Conservation (phyloP, 768 basidiomycete species). For the Rhodotorula toruloides region DNA sequence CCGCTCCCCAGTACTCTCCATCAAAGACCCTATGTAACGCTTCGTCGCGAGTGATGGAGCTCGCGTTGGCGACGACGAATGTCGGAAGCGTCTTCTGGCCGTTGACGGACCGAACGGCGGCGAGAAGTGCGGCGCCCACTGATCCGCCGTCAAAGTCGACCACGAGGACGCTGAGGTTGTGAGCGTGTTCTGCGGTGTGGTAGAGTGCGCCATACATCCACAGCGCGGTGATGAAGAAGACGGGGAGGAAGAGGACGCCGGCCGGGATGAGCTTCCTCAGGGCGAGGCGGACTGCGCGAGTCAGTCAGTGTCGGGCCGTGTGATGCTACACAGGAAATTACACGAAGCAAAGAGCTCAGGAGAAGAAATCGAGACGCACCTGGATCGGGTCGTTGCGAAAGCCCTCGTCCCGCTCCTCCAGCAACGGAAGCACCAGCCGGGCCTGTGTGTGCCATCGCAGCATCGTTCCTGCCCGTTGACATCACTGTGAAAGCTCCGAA, state of each 20-base stretch:
- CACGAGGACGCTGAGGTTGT: conserved; percentile 7
- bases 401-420: no score
- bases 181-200: background rate
- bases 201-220: conserved; percentile 10
- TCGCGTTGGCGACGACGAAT: background rate
- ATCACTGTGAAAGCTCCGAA: no score
- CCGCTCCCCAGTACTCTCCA: conserved; percentile 14
- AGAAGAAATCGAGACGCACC: no score
- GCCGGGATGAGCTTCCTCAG: background rate
- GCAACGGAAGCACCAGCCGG: no score
- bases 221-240: background rate
- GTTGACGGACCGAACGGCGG: background rate
- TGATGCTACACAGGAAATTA: no score
- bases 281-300: background rate
- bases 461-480: no score
- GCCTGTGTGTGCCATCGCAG: no score
- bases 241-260: background rate
- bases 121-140: conserved; percentile 16
- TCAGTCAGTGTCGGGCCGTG: no score
- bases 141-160: conserved; percentile 26
- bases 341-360: background rate
- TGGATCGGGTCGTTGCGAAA: no score
- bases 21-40: conserved; percentile 3
- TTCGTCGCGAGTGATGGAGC: background rate
- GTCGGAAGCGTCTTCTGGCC: conserved; percentile 12